These are phyloP conservation scores for Fusarium humuli DNA, from an alignment of 2,329 filamentous ascomycete genomes.

Conservation along the genomic window DNA sequence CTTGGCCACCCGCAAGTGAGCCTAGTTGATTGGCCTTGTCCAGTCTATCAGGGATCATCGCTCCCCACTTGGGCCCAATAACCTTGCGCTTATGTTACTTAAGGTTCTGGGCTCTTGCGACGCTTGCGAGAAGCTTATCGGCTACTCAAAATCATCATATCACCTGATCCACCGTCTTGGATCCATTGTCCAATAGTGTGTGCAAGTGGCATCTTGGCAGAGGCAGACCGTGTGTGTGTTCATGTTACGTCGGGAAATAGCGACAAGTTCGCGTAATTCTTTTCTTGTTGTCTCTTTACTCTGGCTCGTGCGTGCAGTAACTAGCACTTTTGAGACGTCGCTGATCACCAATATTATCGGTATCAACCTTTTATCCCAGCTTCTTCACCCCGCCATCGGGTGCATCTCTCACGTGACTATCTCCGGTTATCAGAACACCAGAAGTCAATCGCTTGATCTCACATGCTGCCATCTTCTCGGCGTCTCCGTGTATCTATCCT, in stretches of 20 bases:
- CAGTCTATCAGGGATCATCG: conserved; percentile 1
- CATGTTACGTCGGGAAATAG: conserved; percentile 12
- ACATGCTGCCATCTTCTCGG: not conserved
- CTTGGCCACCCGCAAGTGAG: conserved; percentile 21
- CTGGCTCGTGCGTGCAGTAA: not conserved
- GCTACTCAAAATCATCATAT: conserved; percentile 18
- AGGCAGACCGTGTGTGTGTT: conserved; percentile 5
- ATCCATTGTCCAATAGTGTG: conserved; percentile 28
- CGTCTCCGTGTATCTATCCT: not conserved
- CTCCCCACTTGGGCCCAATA: conserved; percentile 16
- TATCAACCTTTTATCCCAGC: not conserved
- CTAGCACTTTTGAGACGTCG: conserved; percentile 4
- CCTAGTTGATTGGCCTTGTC: conserved; percentile 17
- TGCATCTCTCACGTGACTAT: not conserved
- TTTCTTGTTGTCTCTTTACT: not conserved
- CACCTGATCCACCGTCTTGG: conserved; percentile 10
- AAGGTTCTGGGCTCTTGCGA: conserved; percentile 40
- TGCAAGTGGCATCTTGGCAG: conserved; percentile 14
- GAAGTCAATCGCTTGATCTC: not conserved
- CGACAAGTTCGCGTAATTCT: conserved; percentile 7
- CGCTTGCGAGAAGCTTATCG: conserved; percentile 44
- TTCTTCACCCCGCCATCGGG: not conserved
- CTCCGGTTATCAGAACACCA: not conserved
- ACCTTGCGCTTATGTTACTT: conserved; percentile 41
- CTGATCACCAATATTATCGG: not conserved